Evolutionary conservation across 2,329 filamentous ascomycete genomes (phyloP).

Genomic region (Cadophora sp.): DNA sequence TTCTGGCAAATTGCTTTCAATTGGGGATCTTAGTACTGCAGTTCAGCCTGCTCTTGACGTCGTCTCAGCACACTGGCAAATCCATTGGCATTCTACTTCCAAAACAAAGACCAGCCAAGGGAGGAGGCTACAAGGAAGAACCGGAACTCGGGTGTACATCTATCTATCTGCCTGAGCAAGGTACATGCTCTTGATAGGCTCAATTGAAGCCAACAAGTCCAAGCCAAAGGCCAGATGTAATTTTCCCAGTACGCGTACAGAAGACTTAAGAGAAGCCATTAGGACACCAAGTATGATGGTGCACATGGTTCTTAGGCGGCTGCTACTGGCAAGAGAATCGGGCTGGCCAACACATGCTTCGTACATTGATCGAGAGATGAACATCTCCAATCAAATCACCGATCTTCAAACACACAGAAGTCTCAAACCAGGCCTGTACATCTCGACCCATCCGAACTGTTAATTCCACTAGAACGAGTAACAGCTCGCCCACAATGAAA

Average conservation of each 20-base stretch:
- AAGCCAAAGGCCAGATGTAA: no score
- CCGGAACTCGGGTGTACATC: no score
- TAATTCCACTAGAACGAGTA: no score
- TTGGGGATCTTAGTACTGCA: neutral
- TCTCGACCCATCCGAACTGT: no score
- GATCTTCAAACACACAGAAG: neutral
- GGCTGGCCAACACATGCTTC: neutral
- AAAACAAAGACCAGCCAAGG: no score
- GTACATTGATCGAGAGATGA: neutral
- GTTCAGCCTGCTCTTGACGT: neutral
- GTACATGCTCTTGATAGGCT: neutral
- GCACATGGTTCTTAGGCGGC: no score
- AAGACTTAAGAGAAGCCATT: neutral
- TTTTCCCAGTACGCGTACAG: neutral
- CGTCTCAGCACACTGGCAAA: neutral
- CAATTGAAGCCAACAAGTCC: neutral
- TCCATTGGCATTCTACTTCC: neutral
- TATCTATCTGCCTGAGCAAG: no score
- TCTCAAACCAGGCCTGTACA: neutral
- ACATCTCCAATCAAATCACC: neutral
- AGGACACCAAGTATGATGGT: neutral
- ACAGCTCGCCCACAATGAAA: no score
- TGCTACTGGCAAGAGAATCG: no score
- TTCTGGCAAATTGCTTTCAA: no score
- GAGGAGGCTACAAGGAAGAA: no score